A percentile compares a stretch with the other conserved stretches of the same genome.
phyloP scores from a whole-genome alignment of 2,329 filamentous ascomycete species.

The Nigrograna mackinnonii region DNA sequence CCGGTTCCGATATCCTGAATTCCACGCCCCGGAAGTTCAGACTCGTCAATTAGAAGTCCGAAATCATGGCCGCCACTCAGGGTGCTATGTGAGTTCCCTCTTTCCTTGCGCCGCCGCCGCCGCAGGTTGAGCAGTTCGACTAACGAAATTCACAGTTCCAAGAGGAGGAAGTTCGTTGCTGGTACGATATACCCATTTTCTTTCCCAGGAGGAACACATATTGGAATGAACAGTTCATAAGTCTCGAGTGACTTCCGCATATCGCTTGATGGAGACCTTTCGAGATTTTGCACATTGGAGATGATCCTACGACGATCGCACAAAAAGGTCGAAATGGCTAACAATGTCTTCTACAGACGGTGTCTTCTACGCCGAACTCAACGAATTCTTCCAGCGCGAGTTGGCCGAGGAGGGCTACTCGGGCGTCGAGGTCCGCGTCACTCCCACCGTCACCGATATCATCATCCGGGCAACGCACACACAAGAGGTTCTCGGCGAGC shows the following conservation, averaged over 20 bases:
- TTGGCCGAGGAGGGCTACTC: slow-evolving; percentile 99
- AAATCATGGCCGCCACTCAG: slow-evolving; percentile 46
- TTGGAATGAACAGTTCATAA: slow-evolving; percentile 10
- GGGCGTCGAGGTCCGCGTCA: slow-evolving; percentile 99
- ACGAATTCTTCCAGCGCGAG: slow-evolving; percentile 99
- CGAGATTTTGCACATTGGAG: not conserved
- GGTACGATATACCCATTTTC: slow-evolving; percentile 39
- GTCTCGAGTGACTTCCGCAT: not conserved
- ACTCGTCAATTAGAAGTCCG: slow-evolving; percentile 34
- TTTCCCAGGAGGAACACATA: slow-evolving; percentile 8
- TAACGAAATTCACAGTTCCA: slow-evolving; percentile 66
- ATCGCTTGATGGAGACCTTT: too few species aligned
- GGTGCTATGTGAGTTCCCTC: slow-evolving; percentile 43
- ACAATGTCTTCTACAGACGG: slow-evolving; percentile 63
- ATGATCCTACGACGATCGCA: slow-evolving; percentile 9
- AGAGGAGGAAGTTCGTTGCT: slow-evolving; percentile 74
- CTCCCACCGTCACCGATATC: slow-evolving; percentile 99
- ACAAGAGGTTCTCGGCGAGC: slow-evolving; percentile 99
- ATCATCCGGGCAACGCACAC: slow-evolving; percentile 99
- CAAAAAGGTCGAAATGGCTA: slow-evolving; percentile 16
- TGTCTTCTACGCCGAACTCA: slow-evolving; percentile 99
- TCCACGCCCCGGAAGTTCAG: slow-evolving; percentile 37
- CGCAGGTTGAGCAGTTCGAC: slow-evolving; percentile 10
- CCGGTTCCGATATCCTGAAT: slow-evolving; percentile 35
- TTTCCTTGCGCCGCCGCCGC: slow-evolving; percentile 4